Base-by-base conservation (phyloP, 1,284 basidiomycete species). In the Xerocomus amazonicus region DNA sequence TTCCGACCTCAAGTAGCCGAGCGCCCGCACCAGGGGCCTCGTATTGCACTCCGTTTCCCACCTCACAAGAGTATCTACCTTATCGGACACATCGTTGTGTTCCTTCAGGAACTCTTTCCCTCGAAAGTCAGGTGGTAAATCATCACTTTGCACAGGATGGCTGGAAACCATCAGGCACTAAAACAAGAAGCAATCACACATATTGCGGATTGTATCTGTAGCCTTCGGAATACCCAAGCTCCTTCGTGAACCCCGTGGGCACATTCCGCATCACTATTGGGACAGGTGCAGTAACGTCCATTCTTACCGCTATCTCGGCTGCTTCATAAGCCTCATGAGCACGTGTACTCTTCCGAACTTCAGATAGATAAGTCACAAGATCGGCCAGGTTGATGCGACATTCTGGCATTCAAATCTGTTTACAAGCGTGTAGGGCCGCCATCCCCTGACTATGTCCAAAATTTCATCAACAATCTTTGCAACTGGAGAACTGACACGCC, bases 201-300 rank as follows among this genome's bases (percentile, higher is more conserved):
- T 80, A 95, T 17, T 76, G 74, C 0, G 92, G 92, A 64, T 95
- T 89, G 65, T 96, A 96, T 44, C 70, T 68, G 60, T 92, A 92
- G 26, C 77, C 80, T 46, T 80, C 73, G 1, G 81, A 81, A 60
- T 90, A 92, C 6, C 87, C 90, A 0, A 95, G 74, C 16, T 86
- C 77, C 61, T 86, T 85, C 90, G 95, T 92, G 27, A 95, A 67
- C 31, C 62, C 68, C 6, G 92, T 95, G 3, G 92, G 92, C 2
- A 92, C 92, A 65, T 96, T 96, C n/a, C 93, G 78, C 55, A 95
- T 77, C 49, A 81, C 76, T 50, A 92, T 59, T 0, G 93, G 92
- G 0, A 96, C 85, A 0, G 84, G 78, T 35, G 80, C 68, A 0
- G 76, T 73, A 38, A 70, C 62, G 54, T 83, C 77, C 45, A 61